Base-by-base conservation (phyloP, 2,329 filamentous ascomycete genomes). In the Hysterium pulicare region DNA sequence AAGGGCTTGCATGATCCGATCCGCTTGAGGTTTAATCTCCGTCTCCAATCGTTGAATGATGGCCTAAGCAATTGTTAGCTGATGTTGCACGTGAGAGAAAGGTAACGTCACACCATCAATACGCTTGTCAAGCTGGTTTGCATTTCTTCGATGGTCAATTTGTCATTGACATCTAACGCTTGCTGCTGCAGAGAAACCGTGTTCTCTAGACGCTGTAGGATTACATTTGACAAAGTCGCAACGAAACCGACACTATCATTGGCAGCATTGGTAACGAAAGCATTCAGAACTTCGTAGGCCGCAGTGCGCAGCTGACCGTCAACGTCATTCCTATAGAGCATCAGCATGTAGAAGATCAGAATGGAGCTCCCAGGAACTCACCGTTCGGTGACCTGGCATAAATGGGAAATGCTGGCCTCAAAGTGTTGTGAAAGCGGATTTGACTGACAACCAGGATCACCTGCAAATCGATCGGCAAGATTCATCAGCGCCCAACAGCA, bases 401-500 rank as follows among this genome's bases (percentile, higher is more conserved):
- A 78, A 47, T 87, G 89, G 59, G 82, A 82, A 46, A 97, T 85
- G 64, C 90, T 95, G 59, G 90, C 82, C 71, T 95, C 86, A 74
- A 98, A 98, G 72, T 96, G 89, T 49, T 84, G 82, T 2, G 90
- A 95, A 38, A 98, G 76, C 33, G 89, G 79, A 72, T 97, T 98
- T 37, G 76, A 76, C 57, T 84, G 75, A 47, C 84, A 85, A 38
- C 87, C 88, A 42, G 84, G 78, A 42, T 96, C 90, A 44, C 90
- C 89, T 22, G 90, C 87, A 65, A 97, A 98, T 48, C 90, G 86
- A 65, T 98, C 93, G 9, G 93, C 91, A 63, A 98, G 74, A 71
- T 97, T 98, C 88, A 98, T 97, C 54, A 98, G 74, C 23, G 93
- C 90, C 93, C 94, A 96, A 74, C 93, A 98, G 82, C 93, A 97